Conservation (phyloP, 208 protist species). For the Crithidia expoeki region DNA sequence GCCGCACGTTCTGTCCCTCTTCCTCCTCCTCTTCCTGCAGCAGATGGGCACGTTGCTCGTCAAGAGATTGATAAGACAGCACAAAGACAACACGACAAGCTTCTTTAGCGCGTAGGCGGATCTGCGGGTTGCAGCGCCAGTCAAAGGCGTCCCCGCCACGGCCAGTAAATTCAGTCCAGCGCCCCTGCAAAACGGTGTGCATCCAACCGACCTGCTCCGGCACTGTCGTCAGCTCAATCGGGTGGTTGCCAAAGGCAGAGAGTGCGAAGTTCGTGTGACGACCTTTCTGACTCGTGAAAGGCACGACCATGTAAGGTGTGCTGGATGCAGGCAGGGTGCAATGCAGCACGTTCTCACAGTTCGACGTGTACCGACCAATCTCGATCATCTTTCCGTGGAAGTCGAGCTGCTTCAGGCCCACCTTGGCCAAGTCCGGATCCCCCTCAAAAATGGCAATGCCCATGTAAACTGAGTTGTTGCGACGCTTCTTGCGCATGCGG, state of each 20-base stretch:
- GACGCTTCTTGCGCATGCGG: slow-evolving; percentile 84
- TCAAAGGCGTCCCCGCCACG: slow-evolving; percentile 81
- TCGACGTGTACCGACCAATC: slow-evolving; percentile 88
- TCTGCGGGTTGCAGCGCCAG: slow-evolving; percentile 91
- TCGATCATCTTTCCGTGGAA: slow-evolving; percentile 91
- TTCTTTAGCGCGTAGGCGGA: slow-evolving; percentile 60
- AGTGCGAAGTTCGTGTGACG: slow-evolving; percentile 86
- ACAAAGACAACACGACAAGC: slow-evolving; percentile 84
- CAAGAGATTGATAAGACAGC: slow-evolving; percentile 83
- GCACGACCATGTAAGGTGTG: slow-evolving; percentile 87
- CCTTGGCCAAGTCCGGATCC: slow-evolving; percentile 64
- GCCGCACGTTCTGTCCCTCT: slow-evolving; percentile 73
- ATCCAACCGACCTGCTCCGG: slow-evolving; percentile 90
- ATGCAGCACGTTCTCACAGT: slow-evolving; percentile 92
- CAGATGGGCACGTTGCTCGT: slow-evolving; percentile 48
- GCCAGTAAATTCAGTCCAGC: slow-evolving; percentile 88
- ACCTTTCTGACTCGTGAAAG: slow-evolving; percentile 87
- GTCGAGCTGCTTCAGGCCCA: slow-evolving; percentile 89
- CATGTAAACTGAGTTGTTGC: slow-evolving; percentile 92
- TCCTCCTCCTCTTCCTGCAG: slow-evolving; percentile 69
- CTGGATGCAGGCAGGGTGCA: slow-evolving; percentile 73
- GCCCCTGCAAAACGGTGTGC: slow-evolving; percentile 77
- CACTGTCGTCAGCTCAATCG: slow-evolving; percentile 83
- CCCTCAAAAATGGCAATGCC: slow-evolving; percentile 89
- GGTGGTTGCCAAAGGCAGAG: slow-evolving; percentile 78